Evolutionary conservation across 2,329 filamentous ascomycete species (phyloP).

Genomic region (Fusarium heterosporum): DNA sequence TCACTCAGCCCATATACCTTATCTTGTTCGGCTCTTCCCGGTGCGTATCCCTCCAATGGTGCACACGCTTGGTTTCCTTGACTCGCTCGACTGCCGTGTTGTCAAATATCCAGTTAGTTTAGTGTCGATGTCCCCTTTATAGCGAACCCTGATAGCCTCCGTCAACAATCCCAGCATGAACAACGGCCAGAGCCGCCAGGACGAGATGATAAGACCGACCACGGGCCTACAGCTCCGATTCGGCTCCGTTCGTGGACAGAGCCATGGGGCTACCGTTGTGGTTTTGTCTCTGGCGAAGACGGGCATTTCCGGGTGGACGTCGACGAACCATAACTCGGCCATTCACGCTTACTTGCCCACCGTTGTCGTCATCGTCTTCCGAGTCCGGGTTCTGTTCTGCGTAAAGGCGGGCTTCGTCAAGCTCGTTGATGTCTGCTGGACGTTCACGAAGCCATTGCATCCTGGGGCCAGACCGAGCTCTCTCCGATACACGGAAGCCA

Average conservation of each 20-base stretch:
- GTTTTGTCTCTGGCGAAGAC: slow-evolving; percentile 58
- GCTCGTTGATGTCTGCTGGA: slow-evolving; percentile 80
- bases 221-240: slow-evolving; percentile 63
- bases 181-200: neutral
- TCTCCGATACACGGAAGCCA: slow-evolving; percentile 92
- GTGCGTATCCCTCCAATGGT: slow-evolving; percentile 17
- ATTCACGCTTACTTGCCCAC: slow-evolving; percentile 57
- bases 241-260: slow-evolving; percentile 66
- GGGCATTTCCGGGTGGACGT: slow-evolving; percentile 57
- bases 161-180: neutral
- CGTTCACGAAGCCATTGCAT: slow-evolving; percentile 97
- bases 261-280: slow-evolving; percentile 69
- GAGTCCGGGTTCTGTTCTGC: slow-evolving; percentile 65
- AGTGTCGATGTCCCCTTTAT: neutral
- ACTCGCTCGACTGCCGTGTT: slow-evolving; percentile 6
- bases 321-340: slow-evolving; percentile 57
- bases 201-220: neutral
- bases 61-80: slow-evolving; percentile 20
- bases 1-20: neutral
- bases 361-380: slow-evolving; percentile 68
- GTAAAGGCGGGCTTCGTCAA: slow-evolving; percentile 79
- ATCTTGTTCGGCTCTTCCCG: slow-evolving; percentile 17
- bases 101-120: slow-evolving; percentile 19
- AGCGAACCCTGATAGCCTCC: neutral
- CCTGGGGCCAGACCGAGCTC: slow-evolving; percentile 87